phyloP scores from a whole-genome alignment of 768 basidiomycete species.

The Tricholoma sp. region DNA sequence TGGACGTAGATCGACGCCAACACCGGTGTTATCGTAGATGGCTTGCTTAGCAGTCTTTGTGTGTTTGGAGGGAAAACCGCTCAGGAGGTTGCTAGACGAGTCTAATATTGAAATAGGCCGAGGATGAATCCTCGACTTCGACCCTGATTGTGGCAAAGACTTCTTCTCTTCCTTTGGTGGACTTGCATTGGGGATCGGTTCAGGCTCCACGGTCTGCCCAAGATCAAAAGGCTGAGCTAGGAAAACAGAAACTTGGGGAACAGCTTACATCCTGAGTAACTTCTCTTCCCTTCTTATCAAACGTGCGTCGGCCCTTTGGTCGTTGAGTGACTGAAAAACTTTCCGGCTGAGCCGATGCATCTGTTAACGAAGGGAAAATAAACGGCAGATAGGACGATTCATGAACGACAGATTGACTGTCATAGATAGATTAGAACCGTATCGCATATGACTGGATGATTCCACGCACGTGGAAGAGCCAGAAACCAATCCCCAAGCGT shows the following conservation, averaged over 20 bases:
- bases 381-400: slow-evolving; percentile 67
- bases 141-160: background rate
- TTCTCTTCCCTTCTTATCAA: slow-evolving; percentile 49
- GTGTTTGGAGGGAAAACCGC: slow-evolving; percentile 22
- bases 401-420: slow-evolving; percentile 35
- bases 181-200: slow-evolving; percentile 2
- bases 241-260: background rate
- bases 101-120: slow-evolving; percentile 21
- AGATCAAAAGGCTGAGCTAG: slow-evolving; percentile 17
- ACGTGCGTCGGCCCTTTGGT: slow-evolving; percentile 49
- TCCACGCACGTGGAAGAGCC: slow-evolving; percentile 18
- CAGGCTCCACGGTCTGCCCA: slow-evolving; percentile 10
- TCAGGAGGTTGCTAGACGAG: slow-evolving; percentile 15
- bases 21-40: slow-evolving; percentile 42
- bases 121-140: slow-evolving; percentile 13
- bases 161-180: background rate
- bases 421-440: background rate
- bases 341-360: slow-evolving; percentile 18
- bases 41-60: slow-evolving; percentile 38
- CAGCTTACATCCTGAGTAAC: slow-evolving; percentile 23
- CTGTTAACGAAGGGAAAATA: slow-evolving; percentile 38
- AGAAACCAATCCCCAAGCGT: slow-evolving; percentile 42
- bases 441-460: slow-evolving; percentile 4
- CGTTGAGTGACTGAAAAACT: slow-evolving; percentile 14
- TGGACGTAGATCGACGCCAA: slow-evolving; percentile 45